Base-by-base conservation (phyloP, 805 yeast genomes). In the Kodamaea leandrae region DNA sequence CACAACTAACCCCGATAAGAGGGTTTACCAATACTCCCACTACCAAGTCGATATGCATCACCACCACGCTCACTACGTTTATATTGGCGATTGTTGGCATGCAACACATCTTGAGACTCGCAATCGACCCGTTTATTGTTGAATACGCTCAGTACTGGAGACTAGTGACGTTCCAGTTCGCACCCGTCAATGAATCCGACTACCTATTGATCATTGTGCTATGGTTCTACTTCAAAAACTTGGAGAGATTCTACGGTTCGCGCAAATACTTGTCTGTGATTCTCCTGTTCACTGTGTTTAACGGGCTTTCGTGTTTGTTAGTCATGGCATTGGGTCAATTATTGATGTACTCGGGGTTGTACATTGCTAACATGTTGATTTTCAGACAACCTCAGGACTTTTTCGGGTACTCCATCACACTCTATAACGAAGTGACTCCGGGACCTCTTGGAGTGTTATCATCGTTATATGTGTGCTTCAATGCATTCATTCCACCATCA, bases 131-230 rank as follows among this genome's bases (percentile, higher is more conserved):
- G 2, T 78, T 72, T 50, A 65, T 82, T 7, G 50, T 68, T 2
- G 66, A 72, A 43, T 80, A 81, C 63, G 39, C 55, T 9, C 88
- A 82, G 48, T 80, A 71, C 52, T 81, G 83, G 76, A 60, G 86
- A 39, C 53, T 77, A 6, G 33, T 69, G 6, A 54, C 71, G 5
- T 72, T 68, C 48, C 86, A 79, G 52, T 19, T 76, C 9, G 63
- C 76, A n/a, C 76, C 77, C 37, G 65, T 76, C 32, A 80, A 77
- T 52, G 85, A 80, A 53, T 72, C 82, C 4, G 85, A 82, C 56
- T 77, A 72, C 43, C 42, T 76, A 15, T 48, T 78, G 2, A 53
- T 70, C 2, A 53, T 72, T 8, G 55, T 76, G 10, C 51, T 81
- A 28, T 55, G 77, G 68, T 68, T 77, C 43, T 74, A 74, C 37